Percentiles rank a stretch among this genome's conserved stretches.
Conservation (phyloP, 1,284 basidiomycete species). For the Chondrostereum purpureum region DNA sequence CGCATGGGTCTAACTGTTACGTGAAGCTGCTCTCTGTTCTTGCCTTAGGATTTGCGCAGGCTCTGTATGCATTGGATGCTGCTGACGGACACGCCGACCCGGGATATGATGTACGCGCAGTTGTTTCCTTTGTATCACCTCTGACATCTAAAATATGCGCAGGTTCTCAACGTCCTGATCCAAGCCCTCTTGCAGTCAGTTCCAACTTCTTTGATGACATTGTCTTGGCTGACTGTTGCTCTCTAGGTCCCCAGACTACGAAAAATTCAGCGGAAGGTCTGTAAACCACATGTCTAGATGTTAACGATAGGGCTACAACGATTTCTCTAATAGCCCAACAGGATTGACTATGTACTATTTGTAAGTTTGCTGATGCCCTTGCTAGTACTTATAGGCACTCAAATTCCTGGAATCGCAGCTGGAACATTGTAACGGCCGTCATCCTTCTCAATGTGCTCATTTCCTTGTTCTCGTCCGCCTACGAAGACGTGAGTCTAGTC, state of each 20-base stretch:
- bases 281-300: slow-evolving; percentile 9
- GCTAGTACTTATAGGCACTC: slow-evolving; percentile 1
- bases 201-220: not conserved
- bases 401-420: slow-evolving; percentile 34
- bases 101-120: slow-evolving; percentile 12
- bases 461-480: slow-evolving; percentile 89
- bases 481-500: slow-evolving; percentile 63
- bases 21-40: slow-evolving; percentile 71
- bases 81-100: slow-evolving; percentile 72
- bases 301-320: slow-evolving; percentile 4
- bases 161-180: slow-evolving; percentile 72
- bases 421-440: slow-evolving; percentile 84
- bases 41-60: slow-evolving; percentile 81
- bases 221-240: slow-evolving; percentile 3
- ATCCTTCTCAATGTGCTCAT: slow-evolving; percentile 93
- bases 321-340: slow-evolving; percentile 39
- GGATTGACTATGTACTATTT: slow-evolving; percentile 79
- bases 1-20: no score
- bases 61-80: slow-evolving; percentile 83
- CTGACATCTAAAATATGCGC: slow-evolving; percentile 1
- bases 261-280: slow-evolving; percentile 51
- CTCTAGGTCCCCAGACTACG: slow-evolving; percentile 73
- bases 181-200: slow-evolving; percentile 77
- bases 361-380: slow-evolving; percentile 27
- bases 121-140: slow-evolving; percentile 35